Percentiles rank a stretch among this genome's conserved stretches.
These are phyloP conservation scores for Protea cynaroides DNA, from an alignment of 164 flowering plant genomes.

Conservation along the genomic window DNA sequence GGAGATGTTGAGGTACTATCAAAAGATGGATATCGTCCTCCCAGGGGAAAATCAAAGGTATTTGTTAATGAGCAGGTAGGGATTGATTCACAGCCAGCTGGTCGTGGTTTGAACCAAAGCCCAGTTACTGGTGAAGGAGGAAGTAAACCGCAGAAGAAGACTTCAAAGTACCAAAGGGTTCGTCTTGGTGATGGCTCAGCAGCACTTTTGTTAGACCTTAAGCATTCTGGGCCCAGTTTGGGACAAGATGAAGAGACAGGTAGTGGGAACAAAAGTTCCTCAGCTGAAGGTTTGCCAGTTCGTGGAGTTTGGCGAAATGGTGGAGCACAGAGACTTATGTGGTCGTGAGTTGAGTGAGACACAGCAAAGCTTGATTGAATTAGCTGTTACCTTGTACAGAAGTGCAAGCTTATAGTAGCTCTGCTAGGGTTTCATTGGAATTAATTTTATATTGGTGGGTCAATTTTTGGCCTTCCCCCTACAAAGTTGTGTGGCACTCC, in stretches of 20 bases:
- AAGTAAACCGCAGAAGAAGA: conserved; percentile 56
- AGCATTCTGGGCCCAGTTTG: conserved; percentile 23
- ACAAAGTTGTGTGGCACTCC: not conserved
- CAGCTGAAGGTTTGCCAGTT: conserved; percentile 29
- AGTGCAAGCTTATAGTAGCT: not conserved
- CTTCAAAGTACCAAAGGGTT: conserved; percentile 63
- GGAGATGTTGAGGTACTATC: conserved; percentile 59
- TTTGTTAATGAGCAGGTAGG: conserved; percentile 24
- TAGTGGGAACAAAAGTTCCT: conserved; percentile 9
- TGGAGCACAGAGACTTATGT: conserved; percentile 32
- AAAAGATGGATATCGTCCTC: conserved; percentile 67
- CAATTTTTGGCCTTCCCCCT: not conserved
- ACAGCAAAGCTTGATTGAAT: conserved; percentile 5
- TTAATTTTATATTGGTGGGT: not conserved
- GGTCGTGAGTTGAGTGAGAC: conserved; percentile 14
- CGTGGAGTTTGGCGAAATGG: conserved; percentile 37
- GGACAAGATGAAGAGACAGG: conserved; percentile 27
- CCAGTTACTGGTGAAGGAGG: conserved; percentile 28
- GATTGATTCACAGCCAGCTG: conserved; percentile 16
- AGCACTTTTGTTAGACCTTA: conserved; percentile 31
- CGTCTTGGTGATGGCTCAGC: conserved; percentile 72
- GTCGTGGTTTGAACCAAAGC: conserved; percentile 26
- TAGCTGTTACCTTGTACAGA: not conserved
- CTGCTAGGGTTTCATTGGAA: not conserved
- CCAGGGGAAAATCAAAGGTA: conserved; percentile 43